Evolutionary conservation across 2,329 filamentous ascomycete genomes (phyloP).

Genomic region (Coniochaeta sp.): DNA sequence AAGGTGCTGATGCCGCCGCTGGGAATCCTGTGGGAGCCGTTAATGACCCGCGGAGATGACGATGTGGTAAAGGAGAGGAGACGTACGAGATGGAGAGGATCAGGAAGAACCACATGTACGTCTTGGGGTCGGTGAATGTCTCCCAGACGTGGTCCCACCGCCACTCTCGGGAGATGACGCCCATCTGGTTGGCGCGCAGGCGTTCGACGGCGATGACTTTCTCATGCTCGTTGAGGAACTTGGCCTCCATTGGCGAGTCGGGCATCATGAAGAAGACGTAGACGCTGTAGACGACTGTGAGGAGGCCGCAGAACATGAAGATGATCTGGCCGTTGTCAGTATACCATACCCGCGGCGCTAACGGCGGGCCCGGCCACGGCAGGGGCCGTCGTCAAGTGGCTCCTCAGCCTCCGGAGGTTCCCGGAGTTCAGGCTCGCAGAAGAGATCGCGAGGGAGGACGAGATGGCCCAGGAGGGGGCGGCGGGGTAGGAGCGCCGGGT

Average conservation of each 20-base stretch:
- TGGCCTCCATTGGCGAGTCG: constrained; percentile 27
- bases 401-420: too few species aligned
- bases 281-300: constrained; percentile 21
- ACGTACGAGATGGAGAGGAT: constrained; percentile 27
- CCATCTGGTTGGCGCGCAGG: constrained; percentile 28
- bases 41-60: constrained; percentile 10
- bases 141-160: constrained; percentile 22
- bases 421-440: too few species aligned
- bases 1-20: constrained; percentile 20
- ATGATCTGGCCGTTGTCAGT: constrained; percentile 31
- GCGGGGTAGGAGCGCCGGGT: too few species aligned
- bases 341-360: too few species aligned
- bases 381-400: too few species aligned
- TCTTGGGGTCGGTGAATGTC: constrained; percentile 16
- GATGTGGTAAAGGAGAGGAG: neutral
- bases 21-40: constrained; percentile 14
- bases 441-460: too few species aligned
- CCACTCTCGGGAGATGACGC: constrained; percentile 20
- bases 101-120: constrained; percentile 35
- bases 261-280: constrained; percentile 22
- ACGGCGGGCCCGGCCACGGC: too few species aligned
- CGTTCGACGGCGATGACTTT: constrained; percentile 22
- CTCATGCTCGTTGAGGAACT: constrained; percentile 22
- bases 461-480: too few species aligned
- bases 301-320: constrained; percentile 45